Conservation (phyloP, 2,329 filamentous ascomycete species). For the Colletotrichum limetticola region DNA sequence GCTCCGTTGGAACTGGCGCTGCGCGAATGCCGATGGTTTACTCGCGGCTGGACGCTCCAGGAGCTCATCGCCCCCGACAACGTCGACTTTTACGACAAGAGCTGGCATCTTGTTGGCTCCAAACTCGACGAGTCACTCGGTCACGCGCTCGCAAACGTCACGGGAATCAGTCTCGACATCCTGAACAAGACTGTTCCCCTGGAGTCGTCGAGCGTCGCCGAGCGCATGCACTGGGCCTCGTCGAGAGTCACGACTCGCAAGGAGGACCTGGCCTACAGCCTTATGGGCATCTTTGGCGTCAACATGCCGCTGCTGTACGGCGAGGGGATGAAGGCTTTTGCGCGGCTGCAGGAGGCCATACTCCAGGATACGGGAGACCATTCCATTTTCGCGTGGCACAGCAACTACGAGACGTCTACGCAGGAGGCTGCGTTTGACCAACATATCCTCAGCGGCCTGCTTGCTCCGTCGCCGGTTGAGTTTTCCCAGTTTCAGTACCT, state of each 20-base stretch:
- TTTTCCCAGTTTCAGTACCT: background rate
- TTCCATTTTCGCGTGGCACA: slow-evolving; percentile 10
- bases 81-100: slow-evolving; percentile 19
- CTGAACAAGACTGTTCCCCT: slow-evolving; percentile 29
- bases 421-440: background rate
- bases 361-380: slow-evolving; percentile 30
- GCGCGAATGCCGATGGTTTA: slow-evolving; percentile 27
- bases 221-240: slow-evolving; percentile 43
- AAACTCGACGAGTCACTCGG: slow-evolving; percentile 25
- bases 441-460: background rate
- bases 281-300: slow-evolving; percentile 42
- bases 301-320: slow-evolving; percentile 42
- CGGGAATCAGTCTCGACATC: slow-evolving; percentile 38
- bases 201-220: slow-evolving; percentile 39
- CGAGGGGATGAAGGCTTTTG: slow-evolving; percentile 40
- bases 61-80: slow-evolving; percentile 29
- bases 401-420: background rate
- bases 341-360: slow-evolving; percentile 40
- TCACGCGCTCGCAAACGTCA: slow-evolving; percentile 40
- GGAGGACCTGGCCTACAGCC: slow-evolving; percentile 41
- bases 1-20: background rate
- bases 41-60: slow-evolving; percentile 33
- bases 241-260: slow-evolving; percentile 36
- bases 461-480: background rate
- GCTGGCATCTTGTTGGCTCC: slow-evolving; percentile 36